phyloP scores from a whole-genome alignment of 1,139 yeast species.

The Lodderomyces orthopsilosis region DNA sequence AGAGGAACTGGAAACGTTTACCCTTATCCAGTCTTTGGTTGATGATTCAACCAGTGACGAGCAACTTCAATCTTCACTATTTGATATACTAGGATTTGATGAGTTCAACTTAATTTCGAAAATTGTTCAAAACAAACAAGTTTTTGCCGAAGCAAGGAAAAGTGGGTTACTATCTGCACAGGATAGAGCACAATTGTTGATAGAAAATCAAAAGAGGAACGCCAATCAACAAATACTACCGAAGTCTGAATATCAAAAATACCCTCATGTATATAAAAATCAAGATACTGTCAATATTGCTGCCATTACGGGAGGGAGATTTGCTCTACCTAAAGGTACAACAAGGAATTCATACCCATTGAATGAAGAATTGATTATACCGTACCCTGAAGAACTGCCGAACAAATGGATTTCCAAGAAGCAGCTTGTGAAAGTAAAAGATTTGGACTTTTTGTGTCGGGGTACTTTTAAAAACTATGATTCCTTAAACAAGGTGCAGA shows the following conservation, averaged over 20 bases:
- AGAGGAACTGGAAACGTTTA: conserved; percentile 22
- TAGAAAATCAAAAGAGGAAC: conserved; percentile 51
- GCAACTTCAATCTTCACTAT: conserved; percentile 62
- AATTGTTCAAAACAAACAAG: conserved; percentile 52
- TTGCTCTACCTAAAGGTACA: conserved; percentile 79
- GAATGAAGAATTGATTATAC: conserved; percentile 82
- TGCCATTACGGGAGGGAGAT: conserved; percentile 78
- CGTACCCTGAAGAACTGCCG: conserved; percentile 57
- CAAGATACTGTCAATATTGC: conserved; percentile 63
- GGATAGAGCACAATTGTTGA: conserved; percentile 56
- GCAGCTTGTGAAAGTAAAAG: conserved; percentile 54
- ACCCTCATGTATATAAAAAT: conserved; percentile 85
- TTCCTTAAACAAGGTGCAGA: conserved; percentile 83
- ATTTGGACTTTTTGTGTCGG: conserved; percentile 73
- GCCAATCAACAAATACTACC: conserved; percentile 51
- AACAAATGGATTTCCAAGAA: conserved; percentile 51
- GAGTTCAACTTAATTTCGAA: conserved; percentile 75
- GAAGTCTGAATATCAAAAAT: conserved; percentile 48
- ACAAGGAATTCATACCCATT: conserved; percentile 59
- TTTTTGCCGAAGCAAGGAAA: conserved; percentile 15
- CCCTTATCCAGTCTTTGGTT: conserved; percentile 26
- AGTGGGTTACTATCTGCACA: conserved; percentile 23
- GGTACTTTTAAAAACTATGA: conserved; percentile 82
- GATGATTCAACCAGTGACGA: conserved; percentile 46
- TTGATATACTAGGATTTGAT: conserved; percentile 83